Conservation (phyloP, 495 filamentous ascomycete species). For the Cladorrhinum samala region DNA sequence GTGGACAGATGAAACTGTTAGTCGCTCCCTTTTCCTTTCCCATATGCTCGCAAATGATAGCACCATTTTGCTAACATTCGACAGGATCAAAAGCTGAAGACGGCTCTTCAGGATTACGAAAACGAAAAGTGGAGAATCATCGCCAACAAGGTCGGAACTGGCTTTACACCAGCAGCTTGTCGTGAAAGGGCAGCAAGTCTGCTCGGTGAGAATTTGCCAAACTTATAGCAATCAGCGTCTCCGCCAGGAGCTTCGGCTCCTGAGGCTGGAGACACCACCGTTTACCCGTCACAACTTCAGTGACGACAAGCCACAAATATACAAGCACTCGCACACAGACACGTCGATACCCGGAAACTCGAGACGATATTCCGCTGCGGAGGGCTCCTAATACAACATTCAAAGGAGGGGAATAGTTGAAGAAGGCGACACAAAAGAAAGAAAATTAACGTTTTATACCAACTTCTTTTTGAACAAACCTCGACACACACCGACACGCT, state of each 20-base stretch:
- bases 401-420: too few relatives aligned
- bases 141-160: constrained; percentile 76
- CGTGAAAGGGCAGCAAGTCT: constrained; percentile 68
- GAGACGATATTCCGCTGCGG: not conserved
- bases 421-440: too few relatives aligned
- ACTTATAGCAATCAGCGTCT: constrained; percentile 53
- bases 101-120: constrained; percentile 80
- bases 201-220: constrained; percentile 23
- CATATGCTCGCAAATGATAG: not conserved
- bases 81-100: constrained; percentile 71
- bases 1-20: constrained; percentile 88
- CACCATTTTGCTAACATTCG: constrained; percentile 13
- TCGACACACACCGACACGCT: not conserved
- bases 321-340: too few relatives aligned
- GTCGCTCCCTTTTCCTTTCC: constrained; percentile 25
- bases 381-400: too few relatives aligned
- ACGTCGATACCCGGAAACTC: not conserved
- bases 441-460: too few relatives aligned
- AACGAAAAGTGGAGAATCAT: constrained; percentile 86
- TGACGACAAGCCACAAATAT: constrained; percentile 7
- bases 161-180: constrained; percentile 79
- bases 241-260: constrained; percentile 47
- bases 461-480: too few relatives aligned
- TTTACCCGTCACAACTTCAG: constrained; percentile 39
- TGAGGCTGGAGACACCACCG: constrained; percentile 43